Percentiles rank a stretch among this genome's conserved stretches.
These are phyloP conservation scores for Iris pallida DNA, from an alignment of 116 monocot genomes.

Conservation along the genomic window DNA sequence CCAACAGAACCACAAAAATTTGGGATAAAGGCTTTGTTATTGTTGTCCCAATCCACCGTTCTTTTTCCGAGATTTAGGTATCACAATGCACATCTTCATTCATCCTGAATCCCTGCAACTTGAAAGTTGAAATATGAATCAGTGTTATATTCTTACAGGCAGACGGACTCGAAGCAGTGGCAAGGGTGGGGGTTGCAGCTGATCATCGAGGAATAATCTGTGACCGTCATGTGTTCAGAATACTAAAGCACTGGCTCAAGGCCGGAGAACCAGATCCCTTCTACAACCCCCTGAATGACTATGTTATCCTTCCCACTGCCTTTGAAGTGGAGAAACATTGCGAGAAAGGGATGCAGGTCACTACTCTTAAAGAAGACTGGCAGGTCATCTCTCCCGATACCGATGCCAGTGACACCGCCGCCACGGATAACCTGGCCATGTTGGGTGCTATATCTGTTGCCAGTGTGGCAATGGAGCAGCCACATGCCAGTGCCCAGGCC, in stretches of 20 bases:
- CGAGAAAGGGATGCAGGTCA: constrained; percentile 14
- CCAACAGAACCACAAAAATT: too few relatives aligned
- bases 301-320: constrained; percentile 74
- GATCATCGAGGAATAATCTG: constrained; percentile 73
- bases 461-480: not conserved
- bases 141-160: constrained; percentile 36
- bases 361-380: constrained; percentile 58
- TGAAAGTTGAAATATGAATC: too few relatives aligned
- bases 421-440: not conserved
- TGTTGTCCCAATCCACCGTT: too few relatives aligned
- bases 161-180: constrained; percentile 70
- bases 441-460: not conserved
- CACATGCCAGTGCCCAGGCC: not conserved
- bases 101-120: too few relatives aligned
- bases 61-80: too few relatives aligned
- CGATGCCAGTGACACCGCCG: not conserved
- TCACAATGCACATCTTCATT: too few relatives aligned
- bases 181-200: constrained; percentile 69
- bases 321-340: constrained; percentile 40
- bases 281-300: constrained; percentile 81
- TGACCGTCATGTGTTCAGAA: constrained; percentile 64
- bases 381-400: constrained; percentile 43
- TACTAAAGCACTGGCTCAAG: constrained; percentile 74
- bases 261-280: constrained; percentile 86
- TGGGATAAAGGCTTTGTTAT: too few relatives aligned